These are phyloP conservation scores for Hypoxylon fragiforme DNA, from an alignment of 495 filamentous ascomycete genomes.

Conservation along the genomic window DNA sequence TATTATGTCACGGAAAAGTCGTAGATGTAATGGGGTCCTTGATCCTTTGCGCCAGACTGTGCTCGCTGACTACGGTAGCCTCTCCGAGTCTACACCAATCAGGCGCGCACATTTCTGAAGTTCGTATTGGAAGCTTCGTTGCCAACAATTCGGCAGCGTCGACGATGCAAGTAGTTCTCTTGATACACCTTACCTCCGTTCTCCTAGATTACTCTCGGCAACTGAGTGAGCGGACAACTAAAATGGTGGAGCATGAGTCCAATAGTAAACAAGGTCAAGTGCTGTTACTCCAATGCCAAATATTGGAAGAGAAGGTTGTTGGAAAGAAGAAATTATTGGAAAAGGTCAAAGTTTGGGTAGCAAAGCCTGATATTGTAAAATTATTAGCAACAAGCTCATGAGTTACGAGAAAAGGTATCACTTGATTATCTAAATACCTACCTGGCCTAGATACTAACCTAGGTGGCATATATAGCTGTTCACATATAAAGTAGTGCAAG, in stretches of 20 bases:
- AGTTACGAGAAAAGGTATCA: no score
- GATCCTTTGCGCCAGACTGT: slow-evolving; percentile 31
- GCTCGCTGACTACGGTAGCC: slow-evolving; percentile 25
- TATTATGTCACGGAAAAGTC: slow-evolving; percentile 40
- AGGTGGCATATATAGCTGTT: no score
- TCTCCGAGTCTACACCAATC: slow-evolving; percentile 21
- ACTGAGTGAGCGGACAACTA: slow-evolving; percentile 15
- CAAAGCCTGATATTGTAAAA: slow-evolving; percentile 16
- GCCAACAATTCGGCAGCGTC: slow-evolving; percentile 33
- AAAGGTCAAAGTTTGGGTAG: slow-evolving; percentile 18
- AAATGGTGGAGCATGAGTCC: neutral
- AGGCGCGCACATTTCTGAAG: slow-evolving; percentile 29
- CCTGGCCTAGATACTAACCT: no score
- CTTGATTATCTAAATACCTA: no score
- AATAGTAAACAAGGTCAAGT: slow-evolving; percentile 18
- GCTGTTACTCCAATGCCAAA: slow-evolving; percentile 33
- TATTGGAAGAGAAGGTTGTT: slow-evolving; percentile 27
- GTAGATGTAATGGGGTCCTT: slow-evolving; percentile 30
- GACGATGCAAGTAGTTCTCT: slow-evolving; percentile 39
- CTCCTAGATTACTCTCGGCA: slow-evolving; percentile 23
- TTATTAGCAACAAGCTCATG: neutral
- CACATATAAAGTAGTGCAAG: no score
- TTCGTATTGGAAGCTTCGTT: slow-evolving; percentile 40
- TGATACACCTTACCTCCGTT: slow-evolving; percentile 30
- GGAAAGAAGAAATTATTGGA: slow-evolving; percentile 18